phyloP scores from a whole-genome alignment of 176 grass and related monocot species.

The Ampelocalamus luodianensis region DNA sequence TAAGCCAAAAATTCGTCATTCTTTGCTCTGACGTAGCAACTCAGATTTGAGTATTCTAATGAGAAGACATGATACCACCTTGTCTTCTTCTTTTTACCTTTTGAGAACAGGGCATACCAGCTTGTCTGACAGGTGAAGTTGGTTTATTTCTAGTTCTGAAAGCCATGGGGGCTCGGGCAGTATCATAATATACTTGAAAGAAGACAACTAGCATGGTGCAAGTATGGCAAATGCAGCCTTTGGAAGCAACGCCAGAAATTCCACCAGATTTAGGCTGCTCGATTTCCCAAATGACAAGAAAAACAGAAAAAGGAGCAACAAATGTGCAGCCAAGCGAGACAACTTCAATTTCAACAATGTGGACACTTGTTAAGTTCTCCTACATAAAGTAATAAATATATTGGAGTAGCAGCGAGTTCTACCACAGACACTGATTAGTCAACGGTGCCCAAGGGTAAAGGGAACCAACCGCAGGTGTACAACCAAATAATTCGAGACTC shows the following conservation, averaged over 20 bases:
- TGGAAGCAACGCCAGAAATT: background rate
- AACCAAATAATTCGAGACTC: slow-evolving; percentile 55
- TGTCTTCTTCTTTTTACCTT: too few species aligned
- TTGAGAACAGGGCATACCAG: too few species aligned
- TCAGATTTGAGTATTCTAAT: too few species aligned
- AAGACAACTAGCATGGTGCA: background rate
- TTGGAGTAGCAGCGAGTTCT: slow-evolving; percentile 40
- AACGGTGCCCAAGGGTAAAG: slow-evolving; percentile 47
- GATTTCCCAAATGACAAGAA: background rate
- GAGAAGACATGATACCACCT: too few species aligned
- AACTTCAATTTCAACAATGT: slow-evolving; percentile 35
- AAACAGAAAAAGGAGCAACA: background rate
- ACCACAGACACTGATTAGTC: slow-evolving; percentile 46
- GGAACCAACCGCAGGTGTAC: slow-evolving; percentile 56
- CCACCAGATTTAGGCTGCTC: background rate
- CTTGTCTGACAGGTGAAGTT: too few species aligned
- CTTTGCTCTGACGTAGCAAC: too few species aligned
- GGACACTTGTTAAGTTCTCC: slow-evolving; percentile 36
- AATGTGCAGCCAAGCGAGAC: background rate
- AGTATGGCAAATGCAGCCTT: background rate
- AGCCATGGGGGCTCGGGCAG: too few species aligned
- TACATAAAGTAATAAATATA: slow-evolving; percentile 47
- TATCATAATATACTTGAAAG: too few species aligned
- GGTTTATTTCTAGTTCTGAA: too few species aligned
- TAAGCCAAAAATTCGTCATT: too few species aligned